Evolutionary conservation across 2,329 filamentous ascomycete genomes (phyloP), one percentile per base, ranked within the genome.

Genomic region (Colletotrichum agaves): DNA sequence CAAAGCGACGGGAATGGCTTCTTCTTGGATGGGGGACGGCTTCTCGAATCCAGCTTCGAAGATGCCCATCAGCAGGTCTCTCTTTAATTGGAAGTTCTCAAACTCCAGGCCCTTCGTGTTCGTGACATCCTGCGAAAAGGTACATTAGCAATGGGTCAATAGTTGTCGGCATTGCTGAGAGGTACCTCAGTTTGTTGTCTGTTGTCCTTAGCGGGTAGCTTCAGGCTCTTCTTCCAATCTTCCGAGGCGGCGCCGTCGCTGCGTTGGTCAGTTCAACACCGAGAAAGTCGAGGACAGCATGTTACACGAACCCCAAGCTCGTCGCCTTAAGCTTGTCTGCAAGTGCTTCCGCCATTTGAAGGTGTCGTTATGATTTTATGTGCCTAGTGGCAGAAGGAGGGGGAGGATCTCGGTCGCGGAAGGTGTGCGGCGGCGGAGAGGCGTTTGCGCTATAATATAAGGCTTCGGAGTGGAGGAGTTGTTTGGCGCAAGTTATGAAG

Each of bases 11-110:
- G 96, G 96, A 76, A 99, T 98, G 62, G 96, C 94, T 83, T 98
- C 96, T 90, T 99, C 96, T 88, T 99, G 96, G 75, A 99, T 99
- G 11, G 96, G 96, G 64, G 96, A 99, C 15, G 96, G 96, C 83
- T 97, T 98, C 80, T 99, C 96, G 80, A 98, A 99, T 71, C 96
- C 96, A 73, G 96, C 96, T 84, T 99, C 96, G 80, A 98, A 99
- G 73, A 99, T 98, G 70, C 96, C 96, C 95, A 98, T 99, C 83
- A 99, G 89, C 69, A 99, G 84, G 78, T 97, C 93, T 78, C 96
- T 88, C 84, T 97, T 97, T 74, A 99, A 91, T 72, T 92, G 92
- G 78, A 99, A 98, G 73, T 98, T 93, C 81, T 99, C 97, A 77
- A 98, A 99, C 74, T 99, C 96, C 70, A 99, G 86, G 69, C 96